Evolutionary conservation across 257 asterid species (phyloP), one percentile per base, ranked within the genome.

Genomic region (Forsythia suspensa): DNA sequence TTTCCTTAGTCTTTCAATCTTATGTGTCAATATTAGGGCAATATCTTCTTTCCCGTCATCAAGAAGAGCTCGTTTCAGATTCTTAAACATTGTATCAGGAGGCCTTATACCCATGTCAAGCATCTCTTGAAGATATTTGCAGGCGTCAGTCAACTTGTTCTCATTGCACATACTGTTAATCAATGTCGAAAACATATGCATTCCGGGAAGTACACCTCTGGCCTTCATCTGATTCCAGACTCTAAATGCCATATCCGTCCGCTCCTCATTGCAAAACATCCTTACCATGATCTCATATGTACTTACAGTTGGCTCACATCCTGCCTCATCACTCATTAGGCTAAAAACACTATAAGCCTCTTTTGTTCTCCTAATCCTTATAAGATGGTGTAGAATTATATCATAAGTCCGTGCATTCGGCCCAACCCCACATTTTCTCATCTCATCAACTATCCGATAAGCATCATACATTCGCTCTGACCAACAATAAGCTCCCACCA

Each of bases 401-500:
- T 91, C 95, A 71, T 89, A 93, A 0, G 98, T 91, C 39, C 96
- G 83, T 0, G 99, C 24, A 77, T 91, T 89, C 0, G 99, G 99
- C 71, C 96, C 97, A 8, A 91, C 74, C 44, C 94, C 87, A 70
- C 76, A 29, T 77, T 46, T 76, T 80, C 82, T 87, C 98, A 95
- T 95, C 90, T 90, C 96, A 48, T 88, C 87, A 6, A 90, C 84
- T 13, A 87, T 76, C 72, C 38, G 59, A 77, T 86, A 89, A 15
- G 94, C 92, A 71, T 93, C 94, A 2, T 82, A 73, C 68, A 89
- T 86, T 63, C 84, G 83, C 29, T 71, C 48, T 8, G 96, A 89
- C 91, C 95, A 88, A 76, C 98, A 95, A 85, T 89, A 95, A 43
- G 98, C 95, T 44, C 97, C 98, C 73, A 93, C 90, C 80, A 95